Evolutionary conservation across 2,329 filamentous ascomycete genomes (phyloP).

Genomic region (Ceratocystis diversiconidia): DNA sequence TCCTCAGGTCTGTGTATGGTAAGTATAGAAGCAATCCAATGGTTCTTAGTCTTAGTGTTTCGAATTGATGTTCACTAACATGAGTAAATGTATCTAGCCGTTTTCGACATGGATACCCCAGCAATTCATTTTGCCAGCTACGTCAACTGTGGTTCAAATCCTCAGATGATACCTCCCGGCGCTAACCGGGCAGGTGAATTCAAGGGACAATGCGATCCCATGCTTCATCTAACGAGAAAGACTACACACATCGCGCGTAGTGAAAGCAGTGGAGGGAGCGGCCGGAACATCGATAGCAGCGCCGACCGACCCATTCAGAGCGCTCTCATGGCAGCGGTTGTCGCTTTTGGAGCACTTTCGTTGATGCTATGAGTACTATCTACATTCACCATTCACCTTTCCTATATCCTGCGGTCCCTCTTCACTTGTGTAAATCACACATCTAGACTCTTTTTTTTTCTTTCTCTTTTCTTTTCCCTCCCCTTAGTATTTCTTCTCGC

Average conservation of each 20-base stretch:
- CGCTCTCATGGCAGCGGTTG: conserved; percentile 16
- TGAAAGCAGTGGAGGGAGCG: conserved; percentile 10
- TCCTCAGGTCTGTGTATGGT: conserved; percentile 32
- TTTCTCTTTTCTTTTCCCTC: not conserved
- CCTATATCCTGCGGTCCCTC: not conserved
- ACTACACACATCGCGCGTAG: not conserved
- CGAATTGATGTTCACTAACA: not conserved
- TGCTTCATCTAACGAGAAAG: not conserved
- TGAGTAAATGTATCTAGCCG: conserved; percentile 12
- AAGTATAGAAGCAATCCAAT: not conserved
- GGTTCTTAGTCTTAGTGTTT: too few species aligned
- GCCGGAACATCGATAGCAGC: conserved; percentile 17
- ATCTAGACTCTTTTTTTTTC: not conserved
- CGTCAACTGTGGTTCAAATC: conserved; percentile 22
- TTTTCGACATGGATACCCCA: conserved; percentile 22
- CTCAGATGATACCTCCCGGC: conserved; percentile 21
- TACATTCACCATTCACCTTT: not conserved
- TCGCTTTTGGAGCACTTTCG: conserved; percentile 13
- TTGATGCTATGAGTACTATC: not conserved
- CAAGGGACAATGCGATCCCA: conserved; percentile 20
- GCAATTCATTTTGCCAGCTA: conserved; percentile 23
- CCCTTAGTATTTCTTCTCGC: not conserved
- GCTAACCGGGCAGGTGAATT: conserved; percentile 20
- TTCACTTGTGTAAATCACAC: not conserved
- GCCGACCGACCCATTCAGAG: conserved; percentile 17